phyloP scores from a whole-genome alignment of 108 stramenopile species.

The Parietichytrium sp. region DNA sequence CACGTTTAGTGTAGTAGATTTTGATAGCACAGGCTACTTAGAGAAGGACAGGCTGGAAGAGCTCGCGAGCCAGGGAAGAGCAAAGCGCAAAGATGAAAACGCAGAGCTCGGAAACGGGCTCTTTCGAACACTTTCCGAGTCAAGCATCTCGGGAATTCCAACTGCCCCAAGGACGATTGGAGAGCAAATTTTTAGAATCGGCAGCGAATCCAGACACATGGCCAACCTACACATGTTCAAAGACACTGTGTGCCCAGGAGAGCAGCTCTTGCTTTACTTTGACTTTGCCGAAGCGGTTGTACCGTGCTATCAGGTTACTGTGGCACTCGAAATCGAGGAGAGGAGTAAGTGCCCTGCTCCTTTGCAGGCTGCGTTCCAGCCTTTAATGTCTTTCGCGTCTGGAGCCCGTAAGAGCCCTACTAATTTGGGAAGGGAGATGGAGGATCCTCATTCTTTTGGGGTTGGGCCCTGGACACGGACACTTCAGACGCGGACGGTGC shows the following conservation, averaged over 20 bases:
- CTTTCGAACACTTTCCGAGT: too few relatives aligned
- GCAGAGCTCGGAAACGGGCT: too few relatives aligned
- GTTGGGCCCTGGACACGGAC: background rate
- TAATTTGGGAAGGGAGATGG: too few relatives aligned
- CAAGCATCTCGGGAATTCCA: too few relatives aligned
- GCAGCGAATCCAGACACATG: slow-evolving; percentile 25
- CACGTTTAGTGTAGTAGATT: too few relatives aligned
- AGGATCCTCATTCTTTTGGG: slow-evolving; percentile 3
- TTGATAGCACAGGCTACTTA: too few relatives aligned
- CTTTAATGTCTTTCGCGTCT: too few relatives aligned
- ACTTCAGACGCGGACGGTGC: background rate
- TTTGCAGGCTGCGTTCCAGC: background rate
- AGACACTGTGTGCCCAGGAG: slow-evolving; percentile 13
- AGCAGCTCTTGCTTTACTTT: background rate
- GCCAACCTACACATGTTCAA: slow-evolving; percentile 6
- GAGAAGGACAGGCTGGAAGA: too few relatives aligned
- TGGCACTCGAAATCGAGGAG: slow-evolving; percentile 12
- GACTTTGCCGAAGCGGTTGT: slow-evolving; percentile 2
- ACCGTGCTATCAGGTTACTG: slow-evolving; percentile 4
- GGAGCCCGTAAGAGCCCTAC: too few relatives aligned
- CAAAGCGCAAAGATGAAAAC: too few relatives aligned
- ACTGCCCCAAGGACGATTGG: too few relatives aligned
- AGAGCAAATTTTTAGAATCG: slow-evolving; percentile 1
- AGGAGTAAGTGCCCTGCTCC: slow-evolving; percentile 24
- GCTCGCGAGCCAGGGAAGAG: slow-evolving; percentile 24